Percentiles rank a stretch among this genome's conserved stretches.
Conservation (phyloP, 108 stramenopile species). For the Fistulifera solaris region DNA sequence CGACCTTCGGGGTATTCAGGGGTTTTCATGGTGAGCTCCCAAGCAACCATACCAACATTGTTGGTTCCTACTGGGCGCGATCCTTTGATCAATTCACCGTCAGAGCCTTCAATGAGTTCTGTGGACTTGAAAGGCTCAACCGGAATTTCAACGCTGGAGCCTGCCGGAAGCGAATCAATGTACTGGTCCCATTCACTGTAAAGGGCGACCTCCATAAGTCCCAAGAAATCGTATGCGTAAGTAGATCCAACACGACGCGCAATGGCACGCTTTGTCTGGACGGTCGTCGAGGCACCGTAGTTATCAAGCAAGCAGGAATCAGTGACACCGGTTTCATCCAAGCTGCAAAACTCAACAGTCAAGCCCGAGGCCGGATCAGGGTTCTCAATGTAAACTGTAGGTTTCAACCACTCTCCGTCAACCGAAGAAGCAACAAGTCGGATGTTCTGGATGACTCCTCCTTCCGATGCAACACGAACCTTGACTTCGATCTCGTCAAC, state of each 20-base stretch:
- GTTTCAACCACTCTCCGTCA: slow-evolving; percentile 91
- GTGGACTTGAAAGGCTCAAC: slow-evolving; percentile 52
- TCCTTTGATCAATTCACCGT: slow-evolving; percentile 67
- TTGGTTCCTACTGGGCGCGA: slow-evolving; percentile 87
- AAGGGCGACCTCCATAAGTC: slow-evolving; percentile 88
- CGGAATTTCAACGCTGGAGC: slow-evolving; percentile 41
- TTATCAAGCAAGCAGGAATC: slow-evolving; percentile 88
- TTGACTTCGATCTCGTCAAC: slow-evolving; percentile 98
- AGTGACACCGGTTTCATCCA: slow-evolving; percentile 41
- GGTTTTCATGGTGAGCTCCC: slow-evolving; percentile 88
- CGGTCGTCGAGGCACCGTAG: slow-evolving; percentile 78
- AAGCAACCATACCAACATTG: slow-evolving; percentile 96
- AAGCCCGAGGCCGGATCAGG: slow-evolving; percentile 91
- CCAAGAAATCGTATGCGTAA: slow-evolving; percentile 97
- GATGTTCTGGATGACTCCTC: slow-evolving; percentile 64
- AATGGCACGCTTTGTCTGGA: slow-evolving; percentile 92
- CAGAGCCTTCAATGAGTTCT: slow-evolving; percentile 68
- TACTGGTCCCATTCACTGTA: slow-evolving; percentile 73
- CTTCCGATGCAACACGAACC: slow-evolving; percentile 64
- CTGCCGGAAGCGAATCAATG: slow-evolving; percentile 36
- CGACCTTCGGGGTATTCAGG: slow-evolving; percentile 97
- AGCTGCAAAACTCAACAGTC: slow-evolving; percentile 79
- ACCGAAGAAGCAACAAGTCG: slow-evolving; percentile 93
- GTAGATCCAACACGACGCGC: slow-evolving; percentile 96
- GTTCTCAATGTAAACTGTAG: slow-evolving; percentile 83